Percentiles rank a stretch among this genome's conserved stretches.
Conservation (phyloP, 345 rosid genomes). For the Arabis hirsuta region DNA sequence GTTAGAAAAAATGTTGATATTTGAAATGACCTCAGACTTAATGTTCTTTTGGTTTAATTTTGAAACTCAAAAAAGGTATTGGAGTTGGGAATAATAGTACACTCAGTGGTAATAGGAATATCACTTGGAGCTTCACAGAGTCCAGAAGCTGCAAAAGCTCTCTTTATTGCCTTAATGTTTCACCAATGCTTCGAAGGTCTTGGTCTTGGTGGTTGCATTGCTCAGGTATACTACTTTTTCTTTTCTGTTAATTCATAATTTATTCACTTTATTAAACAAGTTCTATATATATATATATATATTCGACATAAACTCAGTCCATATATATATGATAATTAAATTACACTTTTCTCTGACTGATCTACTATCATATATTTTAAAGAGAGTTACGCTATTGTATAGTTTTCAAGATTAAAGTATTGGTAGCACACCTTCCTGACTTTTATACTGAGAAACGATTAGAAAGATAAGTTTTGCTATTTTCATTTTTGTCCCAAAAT, state of each 20-base stretch:
- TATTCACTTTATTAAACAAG: no score
- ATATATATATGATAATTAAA: not conserved
- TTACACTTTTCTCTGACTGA: not conserved
- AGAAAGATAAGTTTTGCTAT: no score
- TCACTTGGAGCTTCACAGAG: slow-evolving; percentile 64
- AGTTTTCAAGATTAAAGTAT: not conserved
- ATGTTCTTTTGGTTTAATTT: not conserved
- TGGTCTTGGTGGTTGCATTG: slow-evolving; percentile 69
- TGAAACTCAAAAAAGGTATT: slow-evolving; percentile 43
- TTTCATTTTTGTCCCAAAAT: no score
- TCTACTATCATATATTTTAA: not conserved
- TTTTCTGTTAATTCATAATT: not conserved
- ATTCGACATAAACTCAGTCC: slow-evolving; percentile 2
- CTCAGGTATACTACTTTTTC: slow-evolving; percentile 46
- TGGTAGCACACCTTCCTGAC: slow-evolving; percentile 3
- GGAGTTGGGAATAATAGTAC: slow-evolving; percentile 70
- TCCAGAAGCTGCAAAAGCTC: slow-evolving; percentile 50
- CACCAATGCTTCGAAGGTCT: slow-evolving; percentile 77
- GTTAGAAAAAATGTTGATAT: no score
- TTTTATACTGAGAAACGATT: not conserved
- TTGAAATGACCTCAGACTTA: not conserved
- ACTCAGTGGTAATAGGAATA: slow-evolving; percentile 65
- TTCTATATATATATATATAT: not conserved
- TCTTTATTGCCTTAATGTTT: slow-evolving; percentile 59
- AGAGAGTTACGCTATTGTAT: slow-evolving; percentile 5